phyloP scores from a whole-genome alignment of 1,284 basidiomycete species.

The Hymenochaete sp. region DNA sequence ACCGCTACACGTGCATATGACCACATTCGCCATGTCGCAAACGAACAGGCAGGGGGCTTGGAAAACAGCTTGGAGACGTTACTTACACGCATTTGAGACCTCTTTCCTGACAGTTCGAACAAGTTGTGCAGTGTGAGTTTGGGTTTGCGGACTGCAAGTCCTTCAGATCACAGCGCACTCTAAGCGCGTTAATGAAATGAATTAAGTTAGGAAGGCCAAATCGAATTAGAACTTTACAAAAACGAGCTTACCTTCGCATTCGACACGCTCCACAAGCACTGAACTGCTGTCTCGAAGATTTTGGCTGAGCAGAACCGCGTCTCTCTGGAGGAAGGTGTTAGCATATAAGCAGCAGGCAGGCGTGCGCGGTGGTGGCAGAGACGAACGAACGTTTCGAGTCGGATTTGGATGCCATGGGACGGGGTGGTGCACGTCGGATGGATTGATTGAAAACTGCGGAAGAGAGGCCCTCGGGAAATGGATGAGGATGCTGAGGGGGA shows the following conservation, averaged over 20 bases:
- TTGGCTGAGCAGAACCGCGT: conserved; percentile 47
- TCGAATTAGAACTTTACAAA: background rate
- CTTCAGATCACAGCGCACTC: conserved; percentile 76
- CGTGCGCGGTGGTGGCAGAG: background rate
- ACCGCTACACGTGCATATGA: no score
- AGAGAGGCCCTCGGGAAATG: background rate
- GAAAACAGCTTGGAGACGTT: no score
- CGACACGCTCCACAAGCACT: conserved; percentile 86
- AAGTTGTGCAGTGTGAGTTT: conserved; percentile 44
- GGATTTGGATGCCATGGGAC: conserved; percentile 14
- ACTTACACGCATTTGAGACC: conserved; percentile 80
- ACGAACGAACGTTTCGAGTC: conserved; percentile 4
- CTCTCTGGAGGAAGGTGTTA: conserved; percentile 20
- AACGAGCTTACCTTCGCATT: conserved; percentile 54
- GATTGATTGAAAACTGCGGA: no score
- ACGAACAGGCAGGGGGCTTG: no score
- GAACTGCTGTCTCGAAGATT: conserved; percentile 72
- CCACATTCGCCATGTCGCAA: no score
- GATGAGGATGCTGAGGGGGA: background rate
- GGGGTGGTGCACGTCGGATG: no score
- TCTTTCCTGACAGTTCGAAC: conserved; percentile 82
- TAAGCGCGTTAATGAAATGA: conserved; percentile 25
- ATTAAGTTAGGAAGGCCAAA: background rate
- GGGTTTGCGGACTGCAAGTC: conserved; percentile 41
- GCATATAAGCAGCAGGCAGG: conserved; percentile 4